Base-by-base conservation (phyloP, 2,329 filamentous ascomycete genomes). In the Nemania sp. region DNA sequence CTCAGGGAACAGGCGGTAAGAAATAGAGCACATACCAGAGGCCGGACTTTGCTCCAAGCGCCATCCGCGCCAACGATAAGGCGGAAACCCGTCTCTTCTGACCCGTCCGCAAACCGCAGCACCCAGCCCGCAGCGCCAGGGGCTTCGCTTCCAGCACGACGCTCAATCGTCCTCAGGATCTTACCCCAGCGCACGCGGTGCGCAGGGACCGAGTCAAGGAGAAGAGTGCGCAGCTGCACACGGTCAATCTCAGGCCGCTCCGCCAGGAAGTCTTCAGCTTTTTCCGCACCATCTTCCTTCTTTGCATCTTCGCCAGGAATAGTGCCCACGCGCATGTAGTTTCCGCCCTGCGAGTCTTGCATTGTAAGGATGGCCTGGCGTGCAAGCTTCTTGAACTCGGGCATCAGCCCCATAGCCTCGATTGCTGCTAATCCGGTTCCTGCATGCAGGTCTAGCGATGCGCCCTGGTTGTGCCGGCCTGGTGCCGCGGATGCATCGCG, bases 371-470 rank as follows among this genome's bases (percentile, higher is more conserved):
- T 39, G n/a, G 47, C 54, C 8, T 52, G 47, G 17, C 61, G 54
- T 11, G 62, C 61, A 17, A 41, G 17, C 8, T 39, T 57, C 14
- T 58, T 42, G 48, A 68, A 69, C 20, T 61, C 62, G 8, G 61
- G 62, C 4, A 57, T 52, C 6, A 70, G 59, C 2, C 63, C 66
- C 7, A 62, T 62, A 36, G 62, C 65, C 7, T 54, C 48, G 33
- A 70, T 61, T 7, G 68, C 68, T 0, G 52, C 57, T 28, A 68
- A 65, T 0, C 68, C 68, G 1, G 52, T 56, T 6, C 52, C 48
- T 1, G 55, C 30, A 36, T 68, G 67, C 37, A 81, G 77, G 49
- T 79, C 79, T 3, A 82, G 66, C 20, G 79, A 77, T 0, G 78
- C 80, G 45, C 59, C 59, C 3, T 50, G 41, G 31, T 50, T 30